Evolutionary conservation across 768 basidiomycete genomes (phyloP), one percentile per base, ranked within the genome.

Genomic region (Calocybe cyanea): DNA sequence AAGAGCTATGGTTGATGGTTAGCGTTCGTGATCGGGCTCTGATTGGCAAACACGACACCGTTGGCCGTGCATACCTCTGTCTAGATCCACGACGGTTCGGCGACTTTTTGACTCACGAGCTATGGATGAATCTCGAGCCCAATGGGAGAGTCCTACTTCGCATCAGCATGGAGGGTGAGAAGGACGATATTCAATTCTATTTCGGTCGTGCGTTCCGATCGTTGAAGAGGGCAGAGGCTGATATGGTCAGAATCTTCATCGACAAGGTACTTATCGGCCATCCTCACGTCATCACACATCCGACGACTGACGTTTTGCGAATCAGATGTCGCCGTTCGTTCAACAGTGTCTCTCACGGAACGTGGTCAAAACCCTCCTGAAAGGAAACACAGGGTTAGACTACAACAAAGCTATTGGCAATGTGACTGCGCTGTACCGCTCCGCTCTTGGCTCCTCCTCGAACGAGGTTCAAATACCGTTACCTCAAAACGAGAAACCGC

Each of bases 121-220:
- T 94, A 6, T 93, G 93, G 87, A 77, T 94, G 69, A 87, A 91
- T 49, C 70, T 98, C 13, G 94, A 97, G 59, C 82, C 85, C 0
- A 76, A 81, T 43, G 93, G 96, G 4, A 80, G 92, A 25, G 76
- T 97, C 40, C 68, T 96, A 30, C 70, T 96, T 24, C 80, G 96
- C 15, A 78, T 98, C 47, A 94, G 92, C 60, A 96, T 98, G 93
- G 96, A 99, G 60, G 93, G 94, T 43, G 96, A 98, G 75, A 93
- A 95, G 66, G 93, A 96, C 56, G 96, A 99, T 61, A 90, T 92
- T 7, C 89, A 89, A 55, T 99, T 96, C 72, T 94, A 88, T 72
- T 99, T 98, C 58, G 96, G 96, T 20, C 78, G 93, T 24, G 95
- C 86, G 2, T 99, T 99, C 76, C 76, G 95, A 37, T 91, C 85